These are phyloP conservation scores for Senna siamea DNA, from an alignment of 306 rosid species.

Conservation along the genomic window DNA sequence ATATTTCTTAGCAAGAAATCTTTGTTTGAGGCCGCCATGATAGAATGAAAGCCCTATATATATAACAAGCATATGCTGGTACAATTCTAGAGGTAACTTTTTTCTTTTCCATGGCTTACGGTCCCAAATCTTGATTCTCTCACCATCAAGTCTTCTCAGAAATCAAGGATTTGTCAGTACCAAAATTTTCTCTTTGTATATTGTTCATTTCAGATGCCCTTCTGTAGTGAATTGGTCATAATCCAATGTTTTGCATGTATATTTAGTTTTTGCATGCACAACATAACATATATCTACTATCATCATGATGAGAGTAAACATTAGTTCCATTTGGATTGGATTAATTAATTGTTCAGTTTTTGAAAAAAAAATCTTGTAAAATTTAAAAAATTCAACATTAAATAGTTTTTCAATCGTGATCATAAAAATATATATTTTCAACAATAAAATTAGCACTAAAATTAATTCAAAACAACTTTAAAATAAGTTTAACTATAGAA, in stretches of 20 bases:
- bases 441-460: too few relatives aligned
- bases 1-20: too few relatives aligned
- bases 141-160: conserved; percentile 9
- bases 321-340: too few relatives aligned
- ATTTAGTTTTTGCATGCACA: conserved; percentile 16
- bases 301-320: too few relatives aligned
- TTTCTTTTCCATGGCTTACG: conserved; percentile 42
- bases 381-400: too few relatives aligned
- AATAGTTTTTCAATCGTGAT: too few relatives aligned
- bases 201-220: conserved; percentile 32
- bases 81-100: conserved; percentile 44
- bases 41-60: conserved; percentile 31
- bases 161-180: conserved; percentile 33
- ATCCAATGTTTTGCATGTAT: neutral
- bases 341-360: too few relatives aligned
- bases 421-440: too few relatives aligned
- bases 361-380: too few relatives aligned
- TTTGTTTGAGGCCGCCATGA: too few relatives aligned
- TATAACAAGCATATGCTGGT: conserved; percentile 46
- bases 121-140: conserved; percentile 44
- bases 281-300: neutral
- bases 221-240: conserved; percentile 13
- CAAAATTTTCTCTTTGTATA: neutral
- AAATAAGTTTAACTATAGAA: too few relatives aligned
- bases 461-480: too few relatives aligned